Percentiles rank a stretch among this genome's conserved stretches.
Conservation (phyloP, 108 stramenopile genomes). For the Cyclostephanos invisitatus region DNA sequence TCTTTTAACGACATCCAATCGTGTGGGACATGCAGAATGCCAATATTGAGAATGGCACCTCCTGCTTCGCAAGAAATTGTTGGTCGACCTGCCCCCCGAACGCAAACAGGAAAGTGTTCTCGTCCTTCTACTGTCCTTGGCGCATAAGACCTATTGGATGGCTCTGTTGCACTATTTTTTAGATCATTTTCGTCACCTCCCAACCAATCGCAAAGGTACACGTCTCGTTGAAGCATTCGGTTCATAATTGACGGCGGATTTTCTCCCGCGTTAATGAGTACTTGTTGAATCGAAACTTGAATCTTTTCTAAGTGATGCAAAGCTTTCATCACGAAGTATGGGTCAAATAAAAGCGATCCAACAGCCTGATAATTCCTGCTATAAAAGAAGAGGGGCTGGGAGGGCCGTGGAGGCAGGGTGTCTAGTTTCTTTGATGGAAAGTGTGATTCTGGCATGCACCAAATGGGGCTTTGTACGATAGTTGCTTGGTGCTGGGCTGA, state of each 20-base stretch:
- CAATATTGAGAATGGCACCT: constrained; percentile 62
- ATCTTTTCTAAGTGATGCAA: constrained; percentile 73
- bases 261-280: constrained; percentile 27
- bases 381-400: constrained; percentile 69
- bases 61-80: constrained; percentile 56
- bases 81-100: constrained; percentile 66
- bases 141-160: constrained; percentile 32
- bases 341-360: constrained; percentile 70
- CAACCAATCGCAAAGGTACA: constrained; percentile 82
- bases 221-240: constrained; percentile 67
- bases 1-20: constrained; percentile 34
- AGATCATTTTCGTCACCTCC: constrained; percentile 44
- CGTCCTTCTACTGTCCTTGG: constrained; percentile 34
- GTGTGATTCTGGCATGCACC: constrained; percentile 79
- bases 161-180: constrained; percentile 23
- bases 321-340: constrained; percentile 64
- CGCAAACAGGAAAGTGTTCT: constrained; percentile 74
- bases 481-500: constrained; percentile 1
- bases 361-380: constrained; percentile 62
- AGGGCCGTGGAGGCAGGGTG: constrained; percentile 72
- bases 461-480: constrained; percentile 59
- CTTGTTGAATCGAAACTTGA: constrained; percentile 56
- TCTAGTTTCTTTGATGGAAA: constrained; percentile 77
- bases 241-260: constrained; percentile 34
- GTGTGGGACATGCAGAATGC: constrained; percentile 71